Evolutionary conservation across 257 asterid genomes (phyloP), one percentile per base, ranked within the genome.

Genomic region (Ajuga chamaepitys): DNA sequence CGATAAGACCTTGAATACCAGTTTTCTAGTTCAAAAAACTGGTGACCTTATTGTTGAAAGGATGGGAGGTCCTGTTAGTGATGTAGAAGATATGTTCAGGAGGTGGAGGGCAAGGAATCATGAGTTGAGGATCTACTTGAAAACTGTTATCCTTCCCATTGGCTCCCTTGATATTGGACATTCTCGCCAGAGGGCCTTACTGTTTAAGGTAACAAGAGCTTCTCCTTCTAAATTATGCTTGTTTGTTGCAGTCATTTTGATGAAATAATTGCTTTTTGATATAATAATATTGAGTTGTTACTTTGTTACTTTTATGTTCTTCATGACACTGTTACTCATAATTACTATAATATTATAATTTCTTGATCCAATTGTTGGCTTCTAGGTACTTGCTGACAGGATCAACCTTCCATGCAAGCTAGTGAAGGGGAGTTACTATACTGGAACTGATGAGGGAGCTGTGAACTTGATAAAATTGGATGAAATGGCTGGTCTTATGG

Each of bases 371-470:
- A 47, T 62, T 64, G 30, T 72, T 78, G 78, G 69, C 32, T 81
- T 67, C 62, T 78, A 94, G 99, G 99, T 94, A 67, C 99, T 94
- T 67, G 95, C 96, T 67, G 99, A 90, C 74, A 83, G 85, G 80
- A 82, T 94, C 77, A 85, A 82, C 81, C 91, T 94, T 70, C 95
- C 95, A 18, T 94, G 99, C 67, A 94, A 82, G 91, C 89, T 94
- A 53, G 96, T 90, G 40, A 94, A 90, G 70, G 99, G 99, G 68
- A 94, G 98, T 74, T 88, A 94, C 73, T 91, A 88, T 76, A 94
- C 98, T 58, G 96, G 98, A 71, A 86, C 96, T n/a, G 99, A 94
- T 77, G 96, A 94, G 67, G 99, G 98, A 75, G 99, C 98, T 72
- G 95, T 94, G 64, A 88, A 87, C 83, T 80, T 94, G 83, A 85